phyloP scores from a whole-genome alignment of 805 yeast genomes.

The Kodamaea fukazawae region DNA sequence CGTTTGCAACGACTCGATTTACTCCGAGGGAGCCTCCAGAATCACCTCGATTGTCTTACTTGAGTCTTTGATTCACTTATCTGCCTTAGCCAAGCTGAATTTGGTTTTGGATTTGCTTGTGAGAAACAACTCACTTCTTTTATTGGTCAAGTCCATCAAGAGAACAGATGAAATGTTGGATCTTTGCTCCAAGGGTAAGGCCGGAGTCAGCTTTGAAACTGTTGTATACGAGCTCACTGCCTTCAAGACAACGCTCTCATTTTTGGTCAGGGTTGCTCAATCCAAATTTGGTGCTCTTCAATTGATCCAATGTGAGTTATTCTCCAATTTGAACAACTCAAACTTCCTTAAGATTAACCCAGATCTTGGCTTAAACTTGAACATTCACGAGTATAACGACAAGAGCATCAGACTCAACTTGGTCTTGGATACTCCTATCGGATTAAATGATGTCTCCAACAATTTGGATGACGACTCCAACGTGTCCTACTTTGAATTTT shows the following conservation, averaged over 20 bases:
- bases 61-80: slow-evolving; percentile 60
- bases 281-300: slow-evolving; percentile 75
- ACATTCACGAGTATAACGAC: slow-evolving; percentile 31
- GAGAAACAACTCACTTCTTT: slow-evolving; percentile 60
- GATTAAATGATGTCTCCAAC: slow-evolving; percentile 19
- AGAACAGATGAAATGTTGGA: slow-evolving; percentile 63
- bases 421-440: slow-evolving; percentile 52
- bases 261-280: slow-evolving; percentile 73
- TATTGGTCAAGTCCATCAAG: slow-evolving; percentile 65
- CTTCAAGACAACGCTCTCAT: slow-evolving; percentile 66
- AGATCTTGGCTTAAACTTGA: slow-evolving; percentile 66
- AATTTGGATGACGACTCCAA: slow-evolving; percentile 13
- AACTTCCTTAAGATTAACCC: slow-evolving; percentile 67
- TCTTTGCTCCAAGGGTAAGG: slow-evolving; percentile 25
- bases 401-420: slow-evolving; percentile 42
- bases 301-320: slow-evolving; percentile 69
- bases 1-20: slow-evolving; percentile 73
- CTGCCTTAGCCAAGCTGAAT: slow-evolving; percentile 45
- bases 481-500: slow-evolving; percentile 62
- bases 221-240: slow-evolving; percentile 73
- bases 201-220: slow-evolving; percentile 46
- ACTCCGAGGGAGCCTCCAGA: slow-evolving; percentile 74
- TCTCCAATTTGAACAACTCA: slow-evolving; percentile 57
- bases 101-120: slow-evolving; percentile 60
- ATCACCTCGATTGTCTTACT: slow-evolving; percentile 73